phyloP scores from a whole-genome alignment of 2,329 filamentous ascomycete genomes.

The Fusarium sp. region DNA sequence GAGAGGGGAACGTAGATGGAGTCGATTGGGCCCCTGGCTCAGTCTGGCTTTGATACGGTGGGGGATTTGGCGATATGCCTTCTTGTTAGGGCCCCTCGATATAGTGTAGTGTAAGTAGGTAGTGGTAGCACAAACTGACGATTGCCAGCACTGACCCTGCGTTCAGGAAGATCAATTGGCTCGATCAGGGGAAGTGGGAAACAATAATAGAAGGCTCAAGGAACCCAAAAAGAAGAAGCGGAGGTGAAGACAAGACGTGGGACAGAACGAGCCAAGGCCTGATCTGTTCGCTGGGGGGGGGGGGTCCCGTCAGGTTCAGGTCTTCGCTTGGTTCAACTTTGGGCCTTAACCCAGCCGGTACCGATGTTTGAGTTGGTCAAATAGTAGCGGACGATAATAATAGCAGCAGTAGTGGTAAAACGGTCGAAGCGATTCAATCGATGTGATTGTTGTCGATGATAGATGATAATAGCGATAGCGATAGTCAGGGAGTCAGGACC shows the following conservation, averaged over 20 bases:
- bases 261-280: constrained; percentile 10
- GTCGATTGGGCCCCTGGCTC: constrained; percentile 34
- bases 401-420: constrained; percentile 7
- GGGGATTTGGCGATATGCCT: constrained; percentile 13
- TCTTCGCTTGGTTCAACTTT: constrained; percentile 29
- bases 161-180: constrained; percentile 11
- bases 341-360: constrained; percentile 22
- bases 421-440: neutral
- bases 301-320: constrained; percentile 21
- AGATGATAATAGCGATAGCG: constrained; percentile 17
- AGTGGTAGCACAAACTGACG: neutral
- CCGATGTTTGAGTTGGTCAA: constrained; percentile 17
- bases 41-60: constrained; percentile 24
- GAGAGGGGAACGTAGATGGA: constrained; percentile 33
- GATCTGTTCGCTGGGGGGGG: constrained; percentile 12
- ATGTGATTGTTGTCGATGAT: neutral
- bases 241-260: constrained; percentile 18
- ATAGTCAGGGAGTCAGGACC: constrained; percentile 54
- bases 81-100: neutral
- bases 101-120: neutral
- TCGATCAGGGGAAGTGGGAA: constrained; percentile 7
- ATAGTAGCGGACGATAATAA: constrained; percentile 8
- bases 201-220: constrained; percentile 29
- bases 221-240: constrained; percentile 32
- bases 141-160: constrained; percentile 24